Percentiles rank a stretch among this genome's conserved stretches.
These are phyloP conservation scores for Vigna mungo DNA, from an alignment of 306 rosid species.

Conservation along the genomic window DNA sequence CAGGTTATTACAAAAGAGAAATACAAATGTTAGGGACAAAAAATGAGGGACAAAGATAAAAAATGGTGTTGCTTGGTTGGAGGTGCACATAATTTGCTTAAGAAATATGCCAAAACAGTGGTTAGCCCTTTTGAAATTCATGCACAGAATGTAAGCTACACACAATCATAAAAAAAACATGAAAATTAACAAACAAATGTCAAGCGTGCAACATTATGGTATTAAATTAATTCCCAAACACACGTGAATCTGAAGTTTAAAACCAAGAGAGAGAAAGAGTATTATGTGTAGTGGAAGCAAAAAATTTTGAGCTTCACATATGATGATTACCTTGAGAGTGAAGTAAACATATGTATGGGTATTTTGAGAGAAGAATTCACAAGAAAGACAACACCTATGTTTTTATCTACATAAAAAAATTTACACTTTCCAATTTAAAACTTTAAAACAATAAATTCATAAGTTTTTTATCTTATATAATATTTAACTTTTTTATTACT, in stretches of 20 bases:
- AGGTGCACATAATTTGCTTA: conserved; percentile 51
- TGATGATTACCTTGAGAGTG: conserved; percentile 84
- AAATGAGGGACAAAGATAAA: background rate
- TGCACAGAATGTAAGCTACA: conserved; percentile 47
- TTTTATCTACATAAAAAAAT: no score
- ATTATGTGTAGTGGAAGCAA: conserved; percentile 74
- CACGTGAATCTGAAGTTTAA: conserved; percentile 54
- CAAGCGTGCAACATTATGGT: conserved; percentile 42
- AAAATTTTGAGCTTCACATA: conserved; percentile 40
- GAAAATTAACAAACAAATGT: conserved; percentile 39
- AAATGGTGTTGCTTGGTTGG: conserved; percentile 41
- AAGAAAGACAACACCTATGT: no score
- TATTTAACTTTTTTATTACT: no score
- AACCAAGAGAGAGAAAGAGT: conserved; percentile 36
- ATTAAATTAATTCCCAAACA: conserved; percentile 36
- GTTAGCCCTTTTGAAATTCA: conserved; percentile 56
- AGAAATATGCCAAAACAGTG: conserved; percentile 51
- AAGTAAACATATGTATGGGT: conserved; percentile 51
- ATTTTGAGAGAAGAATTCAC: no score
- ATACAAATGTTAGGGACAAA: no score
- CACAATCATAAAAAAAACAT: conserved; percentile 25
- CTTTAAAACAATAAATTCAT: no score
- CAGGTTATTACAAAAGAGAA: no score
- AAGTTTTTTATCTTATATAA: no score
- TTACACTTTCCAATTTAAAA: no score